phyloP scores from a whole-genome alignment of 2,329 filamentous ascomycete genomes.

The Mycogone perniciosa region DNA sequence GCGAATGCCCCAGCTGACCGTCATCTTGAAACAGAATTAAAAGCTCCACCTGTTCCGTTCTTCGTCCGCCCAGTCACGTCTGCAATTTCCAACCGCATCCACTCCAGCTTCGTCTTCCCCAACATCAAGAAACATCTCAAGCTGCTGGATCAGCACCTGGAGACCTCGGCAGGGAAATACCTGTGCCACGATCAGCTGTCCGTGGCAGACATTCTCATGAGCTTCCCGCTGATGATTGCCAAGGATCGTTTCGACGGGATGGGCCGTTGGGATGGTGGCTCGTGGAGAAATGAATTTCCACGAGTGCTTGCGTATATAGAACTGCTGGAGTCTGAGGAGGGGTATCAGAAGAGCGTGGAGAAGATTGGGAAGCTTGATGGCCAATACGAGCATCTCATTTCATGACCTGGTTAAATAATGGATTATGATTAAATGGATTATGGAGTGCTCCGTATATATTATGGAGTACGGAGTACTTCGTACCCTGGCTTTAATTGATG shows the following conservation, averaged over 20 bases:
- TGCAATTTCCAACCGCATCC: constrained; percentile 36
- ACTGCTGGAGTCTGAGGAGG: constrained; percentile 38
- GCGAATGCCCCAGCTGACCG: background rate
- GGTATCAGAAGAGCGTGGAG: constrained; percentile 41
- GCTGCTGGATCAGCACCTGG: constrained; percentile 45
- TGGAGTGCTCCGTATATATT: too few relatives aligned
- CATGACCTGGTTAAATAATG: too few relatives aligned
- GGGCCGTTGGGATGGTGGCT: constrained; percentile 36
- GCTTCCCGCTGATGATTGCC: constrained; percentile 44
- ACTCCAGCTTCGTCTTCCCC: constrained; percentile 38
- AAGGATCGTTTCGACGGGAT: constrained; percentile 34
- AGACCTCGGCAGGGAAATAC: constrained; percentile 39
- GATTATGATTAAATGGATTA: too few relatives aligned
- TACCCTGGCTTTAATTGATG: too few relatives aligned
- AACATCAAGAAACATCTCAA: constrained; percentile 42
- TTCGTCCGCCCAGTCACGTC: constrained; percentile 46
- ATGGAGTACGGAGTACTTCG: too few relatives aligned
- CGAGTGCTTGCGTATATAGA: constrained; percentile 42
- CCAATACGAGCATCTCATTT: constrained; percentile 18
- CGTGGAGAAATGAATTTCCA: constrained; percentile 35
- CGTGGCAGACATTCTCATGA: constrained; percentile 48
- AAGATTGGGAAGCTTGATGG: constrained; percentile 47
- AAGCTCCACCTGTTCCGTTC: constrained; percentile 42
- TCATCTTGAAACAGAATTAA: constrained; percentile 31
- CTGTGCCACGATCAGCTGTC: constrained; percentile 45